These are phyloP conservation scores for Trichosporon ovoides DNA, from an alignment of 1,284 basidiomycete genomes.

Conservation along the genomic window DNA sequence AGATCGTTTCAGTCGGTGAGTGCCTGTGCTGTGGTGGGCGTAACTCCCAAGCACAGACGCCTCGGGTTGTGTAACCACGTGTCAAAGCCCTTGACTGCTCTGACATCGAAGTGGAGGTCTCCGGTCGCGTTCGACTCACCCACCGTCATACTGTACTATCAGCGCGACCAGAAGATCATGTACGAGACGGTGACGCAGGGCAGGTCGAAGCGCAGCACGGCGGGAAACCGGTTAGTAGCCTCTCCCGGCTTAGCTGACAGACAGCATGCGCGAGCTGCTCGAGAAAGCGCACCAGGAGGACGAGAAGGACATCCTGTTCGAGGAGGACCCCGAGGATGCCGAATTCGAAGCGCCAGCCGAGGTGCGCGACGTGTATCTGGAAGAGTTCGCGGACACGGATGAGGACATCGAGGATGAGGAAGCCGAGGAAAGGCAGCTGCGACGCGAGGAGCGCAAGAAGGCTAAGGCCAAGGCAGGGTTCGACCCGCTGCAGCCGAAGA, in stretches of 20 bases:
- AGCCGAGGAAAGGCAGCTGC: conserved; percentile 30
- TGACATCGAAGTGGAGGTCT: neutral
- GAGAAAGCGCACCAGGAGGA: conserved; percentile 46
- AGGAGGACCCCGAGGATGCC: conserved; percentile 42
- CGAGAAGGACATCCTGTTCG: conserved; percentile 38
- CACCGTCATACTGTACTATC: neutral
- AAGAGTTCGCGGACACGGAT: conserved; percentile 48
- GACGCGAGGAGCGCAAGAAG: conserved; percentile 36
- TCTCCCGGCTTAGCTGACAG: conserved; percentile 2
- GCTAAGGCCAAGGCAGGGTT: conserved; percentile 34
- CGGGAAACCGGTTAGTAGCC: conserved; percentile 42
- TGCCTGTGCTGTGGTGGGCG: too few relatives aligned
- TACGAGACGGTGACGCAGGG: conserved; percentile 39
- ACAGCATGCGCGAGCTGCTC: conserved; percentile 46
- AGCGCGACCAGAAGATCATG: conserved; percentile 4
- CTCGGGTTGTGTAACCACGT: neutral
- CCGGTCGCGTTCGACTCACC: neutral
- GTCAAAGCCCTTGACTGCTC: neutral
- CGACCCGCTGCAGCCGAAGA: conserved; percentile 28
- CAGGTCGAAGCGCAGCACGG: conserved; percentile 39
- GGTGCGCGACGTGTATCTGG: conserved; percentile 39
- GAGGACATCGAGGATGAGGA: conserved; percentile 43
- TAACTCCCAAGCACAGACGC: neutral
- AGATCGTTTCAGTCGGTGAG: neutral
- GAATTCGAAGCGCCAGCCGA: conserved; percentile 44